Percentiles rank a stretch among this genome's conserved stretches.
These are phyloP conservation scores for Oryza australiensis DNA, from an alignment of 176 grass and related monocot genomes.

Conservation along the genomic window DNA sequence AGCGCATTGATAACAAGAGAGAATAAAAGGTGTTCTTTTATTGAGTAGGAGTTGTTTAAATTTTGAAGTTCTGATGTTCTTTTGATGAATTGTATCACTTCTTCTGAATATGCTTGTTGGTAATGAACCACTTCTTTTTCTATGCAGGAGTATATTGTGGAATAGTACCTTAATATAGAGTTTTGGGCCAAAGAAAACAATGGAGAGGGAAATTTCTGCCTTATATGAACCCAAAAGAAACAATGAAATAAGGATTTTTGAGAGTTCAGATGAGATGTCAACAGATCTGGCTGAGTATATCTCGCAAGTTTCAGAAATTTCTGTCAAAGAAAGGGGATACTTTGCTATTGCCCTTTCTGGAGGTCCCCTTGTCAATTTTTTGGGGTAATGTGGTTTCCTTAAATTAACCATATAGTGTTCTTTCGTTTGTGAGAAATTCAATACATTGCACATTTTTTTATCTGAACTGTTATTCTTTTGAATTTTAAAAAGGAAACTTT, in stretches of 20 bases:
- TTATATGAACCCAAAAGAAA: constrained; percentile 58
- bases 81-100: constrained; percentile 13
- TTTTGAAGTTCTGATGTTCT: constrained; percentile 29
- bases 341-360: constrained; percentile 91
- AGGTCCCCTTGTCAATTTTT: constrained; percentile 63
- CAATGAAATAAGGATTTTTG: constrained; percentile 81
- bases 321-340: constrained; percentile 94
- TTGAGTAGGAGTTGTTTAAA: constrained; percentile 4
- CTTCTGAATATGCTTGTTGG: constrained; percentile 18
- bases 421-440: constrained; percentile 18
- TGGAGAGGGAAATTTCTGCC: constrained; percentile 55
- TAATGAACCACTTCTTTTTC: constrained; percentile 38
- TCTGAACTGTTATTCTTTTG: constrained; percentile 23
- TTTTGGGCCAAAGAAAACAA: constrained; percentile 25
- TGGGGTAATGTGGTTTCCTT: constrained; percentile 59
- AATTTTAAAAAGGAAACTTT: constrained; percentile 78
- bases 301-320: constrained; percentile 86
- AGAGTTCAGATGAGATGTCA: constrained; percentile 74
- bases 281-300: constrained; percentile 91
- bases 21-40: constrained; percentile 8
- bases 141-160: constrained; percentile 44
- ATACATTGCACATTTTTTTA: neutral
- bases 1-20: neutral
- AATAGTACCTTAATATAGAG: constrained; percentile 33
- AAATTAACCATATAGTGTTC: constrained; percentile 13